These are phyloP conservation scores for Protea cynaroides DNA, from an alignment of 164 flowering plant genomes.

Conservation along the genomic window DNA sequence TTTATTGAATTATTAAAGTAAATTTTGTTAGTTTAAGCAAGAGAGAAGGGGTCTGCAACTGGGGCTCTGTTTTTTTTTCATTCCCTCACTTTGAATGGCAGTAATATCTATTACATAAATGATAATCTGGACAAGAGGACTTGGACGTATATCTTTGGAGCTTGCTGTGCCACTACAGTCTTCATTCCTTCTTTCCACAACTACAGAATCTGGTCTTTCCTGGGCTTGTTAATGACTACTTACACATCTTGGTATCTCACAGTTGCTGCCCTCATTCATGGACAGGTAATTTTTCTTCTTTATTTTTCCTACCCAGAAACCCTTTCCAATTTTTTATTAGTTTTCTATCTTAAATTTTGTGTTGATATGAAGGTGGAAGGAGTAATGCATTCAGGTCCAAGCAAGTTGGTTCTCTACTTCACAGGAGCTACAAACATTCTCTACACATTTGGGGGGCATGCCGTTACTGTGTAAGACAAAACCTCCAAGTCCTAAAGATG, in stretches of 20 bases:
- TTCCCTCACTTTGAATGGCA: conserved; percentile 25
- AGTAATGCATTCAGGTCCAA: conserved; percentile 87
- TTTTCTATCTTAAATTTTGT: no score
- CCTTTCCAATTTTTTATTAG: no score
- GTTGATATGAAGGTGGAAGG: conserved; percentile 58
- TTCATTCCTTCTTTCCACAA: conserved; percentile 98
- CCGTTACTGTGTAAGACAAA: conserved; percentile 97
- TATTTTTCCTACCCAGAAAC: no score
- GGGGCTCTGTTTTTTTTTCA: background rate
- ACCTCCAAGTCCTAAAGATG: no score
- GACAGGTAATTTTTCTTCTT: conserved; percentile 55
- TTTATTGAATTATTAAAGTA: background rate
- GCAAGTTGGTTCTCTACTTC: conserved; percentile 87
- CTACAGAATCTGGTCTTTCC: conserved; percentile 97
- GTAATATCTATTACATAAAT: conserved; percentile 97
- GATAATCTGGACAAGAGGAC: conserved; percentile 98
- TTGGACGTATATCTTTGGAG: conserved; percentile 99
- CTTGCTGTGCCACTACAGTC: conserved; percentile 99
- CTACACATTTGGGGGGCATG: conserved; percentile 99
- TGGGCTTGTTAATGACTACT: conserved; percentile 93
- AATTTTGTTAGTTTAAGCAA: no score
- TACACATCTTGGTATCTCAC: conserved; percentile 97
- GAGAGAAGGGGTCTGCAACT: background rate
- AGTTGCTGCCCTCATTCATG: conserved; percentile 86
- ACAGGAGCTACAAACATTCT: conserved; percentile 99